Evolutionary conservation across 2,329 filamentous ascomycete genomes (phyloP), one percentile per base, ranked within the genome.

Genomic region (Alternaria gaisen): DNA sequence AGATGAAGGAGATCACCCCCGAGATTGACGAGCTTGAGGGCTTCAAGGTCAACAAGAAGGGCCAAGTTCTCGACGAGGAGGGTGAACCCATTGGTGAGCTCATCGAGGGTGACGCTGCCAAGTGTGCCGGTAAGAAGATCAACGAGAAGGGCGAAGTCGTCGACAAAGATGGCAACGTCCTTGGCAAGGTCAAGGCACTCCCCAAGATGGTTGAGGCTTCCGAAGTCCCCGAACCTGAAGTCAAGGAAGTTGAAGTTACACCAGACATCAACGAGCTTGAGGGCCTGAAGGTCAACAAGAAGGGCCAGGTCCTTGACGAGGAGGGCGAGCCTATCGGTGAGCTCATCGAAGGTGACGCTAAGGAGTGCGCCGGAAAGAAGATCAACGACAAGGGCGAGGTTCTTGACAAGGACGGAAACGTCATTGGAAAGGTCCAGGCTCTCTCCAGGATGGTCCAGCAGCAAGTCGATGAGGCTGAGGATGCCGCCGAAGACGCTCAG

Each of bases 51-150:
- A 86, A 86, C 78, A 86, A 86, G 81, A 86, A 86, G 77, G 84
- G 84, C 41, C 78, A 83, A 70, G 79, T 84, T 53, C 77, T 84
- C 34, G 81, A 83, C 64, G 83, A 85, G 68, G 83, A 84, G 52
- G 84, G 84, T 24, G 84, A 86, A 60, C 76, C 80, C 4, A 84
- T 86, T 66, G 84, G 83, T 28, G 82, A 85, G 69, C 82, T 86
- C 44, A 73, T 77, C 40, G 83, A 85, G 66, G 88, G 89, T 40
- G 85, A 90, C 55, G 75, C 89, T 12, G 77, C 83, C n/a, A 86
- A 89, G 61, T 89, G 88, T 63, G 86, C 88, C 24, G 84, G 88
- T 60, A 89, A 88, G 79, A 90, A 89, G 76, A 81, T 88, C 67
- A 88, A 90, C 65, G 84, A 83, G 61, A 82, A 88, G 76, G 88